Conservation (phyloP, 148 eudicot species). For the Rhododendron molle region DNA sequence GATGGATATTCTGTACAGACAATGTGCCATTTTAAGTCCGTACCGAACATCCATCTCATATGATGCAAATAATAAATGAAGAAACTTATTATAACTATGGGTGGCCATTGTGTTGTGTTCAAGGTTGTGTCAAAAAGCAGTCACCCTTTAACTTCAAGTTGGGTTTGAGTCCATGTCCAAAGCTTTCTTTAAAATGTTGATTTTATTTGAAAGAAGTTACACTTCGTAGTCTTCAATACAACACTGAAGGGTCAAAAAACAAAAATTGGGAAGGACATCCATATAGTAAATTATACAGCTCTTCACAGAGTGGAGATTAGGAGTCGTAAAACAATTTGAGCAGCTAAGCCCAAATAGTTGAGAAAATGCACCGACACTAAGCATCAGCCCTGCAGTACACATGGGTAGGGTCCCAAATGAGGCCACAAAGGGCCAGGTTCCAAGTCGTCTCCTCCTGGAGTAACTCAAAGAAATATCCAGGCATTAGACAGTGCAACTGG, state of each 20-base stretch:
- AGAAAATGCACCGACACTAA: background rate
- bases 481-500: background rate
- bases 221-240: background rate
- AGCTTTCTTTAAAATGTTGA: background rate
- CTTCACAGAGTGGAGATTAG: background rate
- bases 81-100: background rate
- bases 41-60: background rate
- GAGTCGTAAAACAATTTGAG: background rate
- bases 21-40: background rate
- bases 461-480: background rate
- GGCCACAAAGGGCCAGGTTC: background rate
- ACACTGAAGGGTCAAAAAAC: background rate
- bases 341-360: constrained; percentile 1
- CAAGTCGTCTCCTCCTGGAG: background rate
- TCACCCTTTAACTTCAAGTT: background rate
- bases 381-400: background rate
- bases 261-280: background rate
- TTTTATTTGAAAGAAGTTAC: background rate
- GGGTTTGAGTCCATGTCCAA: background rate
- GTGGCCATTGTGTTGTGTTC: background rate
- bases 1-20: background rate
- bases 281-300: background rate
- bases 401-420: background rate
- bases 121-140: background rate
- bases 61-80: background rate